Evolutionary conservation across 768 basidiomycete genomes (phyloP), one percentile per base, ranked within the genome.

Genomic region (Xanthoconium stramineum): DNA sequence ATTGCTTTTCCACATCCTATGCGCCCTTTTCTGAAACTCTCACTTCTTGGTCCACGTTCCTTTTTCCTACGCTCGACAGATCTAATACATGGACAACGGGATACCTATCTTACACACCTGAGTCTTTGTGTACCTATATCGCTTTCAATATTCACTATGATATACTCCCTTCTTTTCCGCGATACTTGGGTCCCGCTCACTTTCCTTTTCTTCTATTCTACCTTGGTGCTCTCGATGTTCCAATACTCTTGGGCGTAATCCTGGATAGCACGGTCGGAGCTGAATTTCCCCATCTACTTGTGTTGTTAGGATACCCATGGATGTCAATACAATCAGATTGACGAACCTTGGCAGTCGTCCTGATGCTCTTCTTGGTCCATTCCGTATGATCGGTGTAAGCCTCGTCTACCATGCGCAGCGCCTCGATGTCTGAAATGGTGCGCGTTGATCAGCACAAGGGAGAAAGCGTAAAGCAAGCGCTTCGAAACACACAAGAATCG

Each of bases 291-390:
- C 94, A 97, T 98, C 84, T 66, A 57, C 50, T 45, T 88, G 36
- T 57, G 47, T 60, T 32, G 52, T 61, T 45, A 54, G 38, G 39
- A 64, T 65, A 83, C 84, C 61, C 49, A 74, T 83, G 30, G 82
- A 83, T n/a, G 83, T 81, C 13, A 84, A 89, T 49, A 78, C n/a
- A 81, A 52, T 38, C 44, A 39, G 48, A 52, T 60, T 45, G 11
- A 52, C 62, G 14, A 55, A 83, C 85, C 79, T 89, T 90, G 36
- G 88, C 89, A 6, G 86, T 85, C 14, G 92, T 94, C 44, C 79
- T 74, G 70, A 94, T 93, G 17, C 86, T 88, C 77, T 95, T 97
- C 76, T 92, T 91, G 71, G 86, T 83, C 97, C 97, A 98, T 61
- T 89, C 87, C 0, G 84, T 81, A 55, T 80, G 84, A 67, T 98